Conservation (phyloP, 83 land plant genomes). For the Thuja plicata region DNA sequence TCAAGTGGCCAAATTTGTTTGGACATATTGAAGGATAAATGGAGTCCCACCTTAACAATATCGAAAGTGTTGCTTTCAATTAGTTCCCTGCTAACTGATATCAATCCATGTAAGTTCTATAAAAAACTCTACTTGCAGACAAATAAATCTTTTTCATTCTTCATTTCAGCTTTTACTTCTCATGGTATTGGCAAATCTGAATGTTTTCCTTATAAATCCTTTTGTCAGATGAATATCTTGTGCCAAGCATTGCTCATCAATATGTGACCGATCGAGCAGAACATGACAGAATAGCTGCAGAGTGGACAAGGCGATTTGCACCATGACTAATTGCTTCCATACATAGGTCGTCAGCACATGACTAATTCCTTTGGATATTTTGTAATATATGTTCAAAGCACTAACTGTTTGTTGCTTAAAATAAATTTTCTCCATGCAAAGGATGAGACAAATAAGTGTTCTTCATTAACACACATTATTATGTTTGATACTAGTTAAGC, state of each 20-base stretch:
- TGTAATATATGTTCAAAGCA: background rate
- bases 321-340: background rate
- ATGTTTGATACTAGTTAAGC: background rate
- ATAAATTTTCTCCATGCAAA: background rate
- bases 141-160: slow-evolving; percentile 16
- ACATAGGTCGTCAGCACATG: background rate
- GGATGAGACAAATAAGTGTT: background rate
- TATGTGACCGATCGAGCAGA: slow-evolving; percentile 75
- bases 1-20: slow-evolving; percentile 71
- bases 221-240: slow-evolving; percentile 69
- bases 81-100: slow-evolving; percentile 70
- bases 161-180: background rate
- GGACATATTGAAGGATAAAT: slow-evolving; percentile 83
- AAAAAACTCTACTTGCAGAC: background rate
- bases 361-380: background rate
- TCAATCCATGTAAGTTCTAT: slow-evolving; percentile 64
- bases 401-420: background rate
- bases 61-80: slow-evolving; percentile 85
- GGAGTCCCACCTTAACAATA: slow-evolving; percentile 97
- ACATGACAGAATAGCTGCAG: slow-evolving; percentile 84
- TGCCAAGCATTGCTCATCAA: slow-evolving; percentile 76
- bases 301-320: slow-evolving; percentile 91
- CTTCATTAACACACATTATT: background rate
- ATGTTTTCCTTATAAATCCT: background rate
- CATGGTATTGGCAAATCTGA: background rate